These are phyloP conservation scores for Naganishia kalamii DNA, from an alignment of 768 basidiomycete genomes.

Conservation along the genomic window DNA sequence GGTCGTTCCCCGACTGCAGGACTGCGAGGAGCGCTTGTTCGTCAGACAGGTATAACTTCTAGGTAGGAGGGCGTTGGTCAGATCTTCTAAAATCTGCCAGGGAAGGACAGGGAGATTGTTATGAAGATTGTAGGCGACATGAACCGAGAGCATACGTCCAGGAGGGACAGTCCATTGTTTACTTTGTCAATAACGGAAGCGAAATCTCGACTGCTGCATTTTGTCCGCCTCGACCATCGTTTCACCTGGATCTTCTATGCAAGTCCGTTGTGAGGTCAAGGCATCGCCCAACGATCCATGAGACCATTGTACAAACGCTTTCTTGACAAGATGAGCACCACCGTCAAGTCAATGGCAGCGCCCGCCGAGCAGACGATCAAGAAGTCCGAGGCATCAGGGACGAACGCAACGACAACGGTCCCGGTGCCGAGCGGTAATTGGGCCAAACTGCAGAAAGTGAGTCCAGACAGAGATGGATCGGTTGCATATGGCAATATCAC, in stretches of 20 bases:
- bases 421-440: background rate
- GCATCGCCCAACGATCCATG: background rate
- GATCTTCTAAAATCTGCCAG: too few species aligned
- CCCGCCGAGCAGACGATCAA: background rate
- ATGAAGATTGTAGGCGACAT: too few species aligned
- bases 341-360: background rate
- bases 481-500: background rate
- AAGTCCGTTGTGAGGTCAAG: background rate
- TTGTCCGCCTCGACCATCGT: too few species aligned
- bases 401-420: background rate
- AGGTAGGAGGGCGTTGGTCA: too few species aligned
- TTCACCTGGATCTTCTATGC: background rate
- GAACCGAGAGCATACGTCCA: too few species aligned
- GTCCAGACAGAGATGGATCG: background rate
- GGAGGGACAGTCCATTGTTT: too few species aligned
- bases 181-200: too few species aligned
- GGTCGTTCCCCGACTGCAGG: too few species aligned
- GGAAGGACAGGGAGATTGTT: too few species aligned
- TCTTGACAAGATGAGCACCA: background rate
- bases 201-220: too few species aligned
- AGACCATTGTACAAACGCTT: background rate
- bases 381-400: background rate
- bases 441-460: constrained; percentile 2
- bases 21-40: too few species aligned
- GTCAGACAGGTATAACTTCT: too few species aligned